Evolutionary conservation across 225 moss, liverwort and hornwort genomes (phyloP).

Genomic region (Takakia lepidozioides): DNA sequence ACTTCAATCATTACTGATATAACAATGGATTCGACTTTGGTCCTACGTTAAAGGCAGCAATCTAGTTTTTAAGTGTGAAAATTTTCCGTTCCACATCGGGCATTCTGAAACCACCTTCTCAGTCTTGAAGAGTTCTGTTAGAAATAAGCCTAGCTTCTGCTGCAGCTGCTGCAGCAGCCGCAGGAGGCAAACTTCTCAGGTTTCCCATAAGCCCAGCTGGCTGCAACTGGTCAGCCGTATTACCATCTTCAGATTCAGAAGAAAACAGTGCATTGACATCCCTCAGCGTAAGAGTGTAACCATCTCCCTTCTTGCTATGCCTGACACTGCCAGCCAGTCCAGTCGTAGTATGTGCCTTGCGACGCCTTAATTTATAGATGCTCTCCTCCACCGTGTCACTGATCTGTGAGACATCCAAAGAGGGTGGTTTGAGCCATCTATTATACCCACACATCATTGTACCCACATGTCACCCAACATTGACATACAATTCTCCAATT

Average conservation of each 20-base stretch:
- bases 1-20: background rate
- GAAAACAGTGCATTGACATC: slow-evolving; percentile 75
- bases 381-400: slow-evolving; percentile 88
- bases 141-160: slow-evolving; percentile 62
- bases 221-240: slow-evolving; percentile 11
- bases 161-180: slow-evolving; percentile 67
- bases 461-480: no score
- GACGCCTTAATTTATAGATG: slow-evolving; percentile 66
- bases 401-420: slow-evolving; percentile 38
- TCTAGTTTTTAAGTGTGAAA: no score
- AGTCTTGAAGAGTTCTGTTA: background rate
- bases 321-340: slow-evolving; percentile 23
- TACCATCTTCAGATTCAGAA: slow-evolving; percentile 17
- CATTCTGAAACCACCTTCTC: no score
- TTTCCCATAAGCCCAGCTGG: slow-evolving; percentile 3
- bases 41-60: background rate
- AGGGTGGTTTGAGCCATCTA: background rate
- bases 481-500: no score
- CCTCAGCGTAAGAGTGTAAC: slow-evolving; percentile 48
- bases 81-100: no score
- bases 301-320: slow-evolving; percentile 23
- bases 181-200: slow-evolving; percentile 26
- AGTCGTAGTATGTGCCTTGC: slow-evolving; percentile 31
- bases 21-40: background rate
- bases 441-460: background rate